Conservation (phyloP, 2,329 filamentous ascomycete species). For the Gyromitra esculenta region DNA sequence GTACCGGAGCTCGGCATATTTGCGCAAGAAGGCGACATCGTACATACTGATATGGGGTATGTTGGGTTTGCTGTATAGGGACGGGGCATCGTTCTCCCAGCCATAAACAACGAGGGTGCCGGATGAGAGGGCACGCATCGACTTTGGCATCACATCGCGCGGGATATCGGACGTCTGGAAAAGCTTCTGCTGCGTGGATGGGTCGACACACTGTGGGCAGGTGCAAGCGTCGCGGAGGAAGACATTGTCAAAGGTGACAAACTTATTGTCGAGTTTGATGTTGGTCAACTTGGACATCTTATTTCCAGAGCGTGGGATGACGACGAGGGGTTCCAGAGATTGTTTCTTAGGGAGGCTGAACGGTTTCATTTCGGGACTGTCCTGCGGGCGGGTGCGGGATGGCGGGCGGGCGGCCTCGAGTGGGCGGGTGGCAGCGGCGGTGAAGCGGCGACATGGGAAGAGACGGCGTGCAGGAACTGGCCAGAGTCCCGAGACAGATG, state of each 20-base stretch:
- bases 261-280: conserved; percentile 53
- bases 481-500: neutral
- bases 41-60: conserved; percentile 55
- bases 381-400: neutral
- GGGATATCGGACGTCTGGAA: conserved; percentile 75
- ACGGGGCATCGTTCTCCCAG: conserved; percentile 64
- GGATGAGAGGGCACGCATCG: conserved; percentile 58
- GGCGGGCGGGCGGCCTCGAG: neutral
- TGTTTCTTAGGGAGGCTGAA: conserved; percentile 11
- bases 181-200: conserved; percentile 70
- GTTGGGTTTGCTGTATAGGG: conserved; percentile 50
- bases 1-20: conserved; percentile 58
- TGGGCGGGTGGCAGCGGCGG: neutral
- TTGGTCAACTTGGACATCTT: conserved; percentile 30
- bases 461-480: neutral
- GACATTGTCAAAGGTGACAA: conserved; percentile 55
- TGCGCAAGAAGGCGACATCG: conserved; percentile 57
- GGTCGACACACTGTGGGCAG: conserved; percentile 69
- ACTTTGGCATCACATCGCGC: conserved; percentile 61
- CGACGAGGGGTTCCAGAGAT: neutral
- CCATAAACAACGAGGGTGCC: conserved; percentile 66
- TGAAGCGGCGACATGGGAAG: neutral
- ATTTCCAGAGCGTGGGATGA: conserved; percentile 11
- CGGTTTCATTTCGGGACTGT: neutral
- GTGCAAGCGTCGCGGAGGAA: conserved; percentile 69